Evolutionary conservation across 257 asterid species (phyloP), one percentile per base, ranked within the genome.

Genomic region (Paulownia fortunei): DNA sequence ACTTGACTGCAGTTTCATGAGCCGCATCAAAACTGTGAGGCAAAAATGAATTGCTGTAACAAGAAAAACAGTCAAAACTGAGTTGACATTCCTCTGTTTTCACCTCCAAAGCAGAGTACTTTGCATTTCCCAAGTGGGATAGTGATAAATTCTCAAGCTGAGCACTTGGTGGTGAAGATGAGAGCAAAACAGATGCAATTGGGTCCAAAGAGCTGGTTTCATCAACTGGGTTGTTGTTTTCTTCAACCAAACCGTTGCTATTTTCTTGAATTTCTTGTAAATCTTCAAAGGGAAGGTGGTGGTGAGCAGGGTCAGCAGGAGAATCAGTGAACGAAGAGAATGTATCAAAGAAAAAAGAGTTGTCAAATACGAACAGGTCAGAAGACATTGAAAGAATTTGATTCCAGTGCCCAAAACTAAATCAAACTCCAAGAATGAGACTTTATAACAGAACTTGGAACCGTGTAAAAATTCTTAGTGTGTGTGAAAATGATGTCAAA

Each of bases 151-250:
- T 87, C 81, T 83, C 82, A 1, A 93, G 88, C 87, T 87, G 86
- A 8, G 73, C 76, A 58, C 91, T 86, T 6, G 98, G 95, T 0
- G 97, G 93, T 7, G 97, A 88, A 23, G 96, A 84, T 0, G 97
- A 89, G 1, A 86, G 68, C 39, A 91, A 36, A 16, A 47, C 77
- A 2, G 90, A 73, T 3, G 91, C 76, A 42, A 88, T 80, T 81
- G 84, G 87, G 24, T 87, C 89, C 26, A 83, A 51, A 26, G 84
- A 52, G 23, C 18, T 41, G 1, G 66, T 19, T 15, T 82, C 91
- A 5, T 74, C 80, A 60, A 69, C 12, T 18, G 84, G 72, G 16
- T 39, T 34, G 27, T 18, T 49, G 76, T 67, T 76, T 71, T 76
- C 83, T 73, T 78, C 86, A 59, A 30, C 61, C 32, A 67, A 66